Evolutionary conservation across 176 grass and related monocot species (phyloP).

Genomic region (Ampelocalamus luodianensis): DNA sequence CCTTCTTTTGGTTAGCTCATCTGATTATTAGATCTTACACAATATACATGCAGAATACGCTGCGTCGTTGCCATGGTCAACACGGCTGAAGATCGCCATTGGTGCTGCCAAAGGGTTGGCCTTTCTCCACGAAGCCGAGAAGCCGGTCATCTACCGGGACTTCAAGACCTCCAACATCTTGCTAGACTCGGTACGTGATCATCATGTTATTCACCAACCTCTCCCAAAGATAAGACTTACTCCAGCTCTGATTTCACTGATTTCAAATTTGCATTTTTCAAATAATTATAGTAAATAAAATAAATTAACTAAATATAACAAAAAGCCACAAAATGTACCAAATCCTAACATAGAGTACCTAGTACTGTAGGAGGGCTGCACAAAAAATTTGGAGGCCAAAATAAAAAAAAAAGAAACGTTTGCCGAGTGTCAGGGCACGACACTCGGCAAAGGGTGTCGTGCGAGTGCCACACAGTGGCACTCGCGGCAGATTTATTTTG

Average conservation of each 20-base stretch:
- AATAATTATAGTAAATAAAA: too few species aligned
- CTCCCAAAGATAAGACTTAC: neutral
- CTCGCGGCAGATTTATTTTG: too few species aligned
- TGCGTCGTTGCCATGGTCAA: constrained; percentile 82
- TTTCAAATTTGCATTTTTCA: too few species aligned
- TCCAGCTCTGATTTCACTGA: neutral
- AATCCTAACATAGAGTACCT: too few species aligned
- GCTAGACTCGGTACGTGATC: constrained; percentile 70
- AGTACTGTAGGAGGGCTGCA: too few species aligned
- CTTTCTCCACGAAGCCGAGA: constrained; percentile 90
- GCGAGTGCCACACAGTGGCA: too few species aligned
- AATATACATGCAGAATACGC: constrained; percentile 56
- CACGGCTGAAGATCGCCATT: constrained; percentile 86
- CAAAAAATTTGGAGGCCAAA: too few species aligned
- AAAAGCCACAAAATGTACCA: too few species aligned
- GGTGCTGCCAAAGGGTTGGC: constrained; percentile 83
- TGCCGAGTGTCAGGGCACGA: too few species aligned
- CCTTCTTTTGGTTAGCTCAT: constrained; percentile 3
- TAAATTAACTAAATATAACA: too few species aligned
- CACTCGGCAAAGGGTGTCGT: too few species aligned
- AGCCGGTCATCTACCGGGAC: constrained; percentile 93
- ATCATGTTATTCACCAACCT: neutral
- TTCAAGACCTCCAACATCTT: constrained; percentile 98
- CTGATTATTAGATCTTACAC: neutral
- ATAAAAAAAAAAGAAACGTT: too few species aligned